Percentiles rank a stretch among this genome's conserved stretches.
phyloP scores from a whole-genome alignment of 2,329 filamentous ascomycete species.

The Macrophomina phaseolina region DNA sequence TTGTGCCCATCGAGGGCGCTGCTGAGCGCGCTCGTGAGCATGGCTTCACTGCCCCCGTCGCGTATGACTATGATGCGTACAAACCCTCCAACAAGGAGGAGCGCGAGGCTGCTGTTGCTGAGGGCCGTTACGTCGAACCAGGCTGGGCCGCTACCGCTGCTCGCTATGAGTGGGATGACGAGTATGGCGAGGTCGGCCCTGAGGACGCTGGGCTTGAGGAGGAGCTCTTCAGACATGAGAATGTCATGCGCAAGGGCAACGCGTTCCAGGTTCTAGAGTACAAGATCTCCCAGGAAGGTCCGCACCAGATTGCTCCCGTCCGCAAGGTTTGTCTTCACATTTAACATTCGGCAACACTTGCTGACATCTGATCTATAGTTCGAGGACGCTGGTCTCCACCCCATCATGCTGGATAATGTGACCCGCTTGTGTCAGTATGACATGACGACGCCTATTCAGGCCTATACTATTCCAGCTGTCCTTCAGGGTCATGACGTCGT shows the following conservation, averaged over 20 bases:
- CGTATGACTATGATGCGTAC: slow-evolving; percentile 57
- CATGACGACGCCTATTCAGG: slow-evolving; percentile 83
- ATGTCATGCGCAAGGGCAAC: slow-evolving; percentile 62
- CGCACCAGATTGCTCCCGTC: slow-evolving; percentile 55
- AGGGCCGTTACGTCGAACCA: slow-evolving; percentile 19
- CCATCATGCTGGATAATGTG: slow-evolving; percentile 80
- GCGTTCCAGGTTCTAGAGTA: slow-evolving; percentile 67
- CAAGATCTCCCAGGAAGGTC: slow-evolving; percentile 58
- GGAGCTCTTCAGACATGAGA: slow-evolving; percentile 70
- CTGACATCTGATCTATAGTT: slow-evolving; percentile 61
- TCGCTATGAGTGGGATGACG: slow-evolving; percentile 84
- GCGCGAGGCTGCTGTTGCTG: slow-evolving; percentile 31
- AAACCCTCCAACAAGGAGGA: slow-evolving; percentile 30
- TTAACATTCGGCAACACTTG: slow-evolving; percentile 15
- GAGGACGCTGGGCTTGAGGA: slow-evolving; percentile 71
- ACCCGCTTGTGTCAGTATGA: slow-evolving; percentile 70
- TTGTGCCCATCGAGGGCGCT: slow-evolving; percentile 16
- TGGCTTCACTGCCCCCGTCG: slow-evolving; percentile 56
- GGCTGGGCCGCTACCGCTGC: slow-evolving; percentile 62
- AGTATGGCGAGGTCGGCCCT: slow-evolving; percentile 85
- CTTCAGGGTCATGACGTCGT: slow-evolving; percentile 80
- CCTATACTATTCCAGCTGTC: slow-evolving; percentile 82
- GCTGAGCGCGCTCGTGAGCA: slow-evolving; percentile 27
- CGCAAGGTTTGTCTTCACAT: slow-evolving; percentile 51
- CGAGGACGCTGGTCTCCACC: slow-evolving; percentile 80